Evolutionary conservation across 2,329 filamentous ascomycete species (phyloP).

Genomic region (Ascochyta viciae-villosae): DNA sequence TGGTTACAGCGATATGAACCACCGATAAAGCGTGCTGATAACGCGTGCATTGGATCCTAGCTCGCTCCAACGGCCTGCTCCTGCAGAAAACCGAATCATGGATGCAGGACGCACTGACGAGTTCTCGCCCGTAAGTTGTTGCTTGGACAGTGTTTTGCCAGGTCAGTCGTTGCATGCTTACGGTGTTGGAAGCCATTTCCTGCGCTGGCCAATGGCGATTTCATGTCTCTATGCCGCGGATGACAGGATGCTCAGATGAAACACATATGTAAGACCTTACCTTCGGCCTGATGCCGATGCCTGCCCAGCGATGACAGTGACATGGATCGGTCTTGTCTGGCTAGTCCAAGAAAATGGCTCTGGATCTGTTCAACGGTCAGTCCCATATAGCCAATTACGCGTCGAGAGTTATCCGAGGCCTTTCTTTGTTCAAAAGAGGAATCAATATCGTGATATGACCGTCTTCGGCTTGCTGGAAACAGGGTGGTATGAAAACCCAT

Average conservation of each 20-base stretch:
- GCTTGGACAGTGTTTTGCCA: slow-evolving; percentile 42
- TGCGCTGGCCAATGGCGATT: slow-evolving; percentile 28
- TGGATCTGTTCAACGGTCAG: slow-evolving; percentile 1
- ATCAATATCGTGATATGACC: slow-evolving; percentile 9
- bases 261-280: slow-evolving; percentile 22
- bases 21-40: slow-evolving; percentile 12
- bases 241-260: slow-evolving; percentile 22
- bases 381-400: slow-evolving; percentile 20
- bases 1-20: background rate
- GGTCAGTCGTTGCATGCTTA: slow-evolving; percentile 36
- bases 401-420: slow-evolving; percentile 27
- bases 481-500: slow-evolving; percentile 8
- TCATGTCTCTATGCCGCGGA: slow-evolving; percentile 4
- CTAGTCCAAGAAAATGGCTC: slow-evolving; percentile 17
- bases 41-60: slow-evolving; percentile 25
- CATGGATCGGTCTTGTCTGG: slow-evolving; percentile 17
- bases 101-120: slow-evolving; percentile 28
- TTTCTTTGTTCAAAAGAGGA: slow-evolving; percentile 22
- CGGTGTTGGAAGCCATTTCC: slow-evolving; percentile 18
- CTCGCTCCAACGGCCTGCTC: slow-evolving; percentile 19
- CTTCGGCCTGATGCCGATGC: slow-evolving; percentile 22
- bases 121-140: slow-evolving; percentile 13
- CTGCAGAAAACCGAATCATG: slow-evolving; percentile 25
- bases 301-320: slow-evolving; percentile 15
- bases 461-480: slow-evolving; percentile 8